Evolutionary conservation across 2,329 filamentous ascomycete species (phyloP), one percentile per base, ranked within the genome.

Genomic region (Aspergillus japonicus): DNA sequence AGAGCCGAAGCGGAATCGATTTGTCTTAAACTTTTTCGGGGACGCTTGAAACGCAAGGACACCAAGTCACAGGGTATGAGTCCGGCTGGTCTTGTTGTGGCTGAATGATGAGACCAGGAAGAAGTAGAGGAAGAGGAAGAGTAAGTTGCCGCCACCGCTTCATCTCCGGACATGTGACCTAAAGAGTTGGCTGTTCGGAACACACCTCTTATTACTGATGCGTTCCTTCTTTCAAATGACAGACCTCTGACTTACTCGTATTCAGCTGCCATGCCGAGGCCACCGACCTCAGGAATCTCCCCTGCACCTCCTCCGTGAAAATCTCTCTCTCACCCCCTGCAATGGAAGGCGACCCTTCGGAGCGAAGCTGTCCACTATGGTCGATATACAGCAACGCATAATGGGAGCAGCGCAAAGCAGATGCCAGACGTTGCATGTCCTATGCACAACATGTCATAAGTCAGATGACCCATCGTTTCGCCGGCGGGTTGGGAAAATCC

Each of bases 321-420:
- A 77, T 73, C 0, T 65, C 61, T 16, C 66, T 70, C 35, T 68
- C 72, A 47, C 68, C 72, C 19, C 70, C 69, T 16, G 68, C 62
- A 51, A 76, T 68, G 10, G 74, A 76, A 10, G 71, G 64, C 0
- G 74, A 77, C 14, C 65, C 68, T 56, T 73, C 67, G 3, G 73
- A 57, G 23, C 69, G 68, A 39, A 73, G 63, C 33, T 74, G 66
- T 2, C 74, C 74, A 54, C 73, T 68, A 16, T 70, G 67, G 52
- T 77, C 73, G 31, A 75, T 66, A 54, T 73, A 77, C 42, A 77
- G 67, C 57, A 76, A 64, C n/a, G 73, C 73, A 51, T 71, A 77
- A 54, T 76, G 74, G 5, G 69, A 66, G 35, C 73, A 73, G 24
- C 71, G 68, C 11, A 72, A 64, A 21, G 68, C 64, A 11, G 67